Conservation (phyloP, 176 grass and related monocot species). For the Carex cristatella region DNA sequence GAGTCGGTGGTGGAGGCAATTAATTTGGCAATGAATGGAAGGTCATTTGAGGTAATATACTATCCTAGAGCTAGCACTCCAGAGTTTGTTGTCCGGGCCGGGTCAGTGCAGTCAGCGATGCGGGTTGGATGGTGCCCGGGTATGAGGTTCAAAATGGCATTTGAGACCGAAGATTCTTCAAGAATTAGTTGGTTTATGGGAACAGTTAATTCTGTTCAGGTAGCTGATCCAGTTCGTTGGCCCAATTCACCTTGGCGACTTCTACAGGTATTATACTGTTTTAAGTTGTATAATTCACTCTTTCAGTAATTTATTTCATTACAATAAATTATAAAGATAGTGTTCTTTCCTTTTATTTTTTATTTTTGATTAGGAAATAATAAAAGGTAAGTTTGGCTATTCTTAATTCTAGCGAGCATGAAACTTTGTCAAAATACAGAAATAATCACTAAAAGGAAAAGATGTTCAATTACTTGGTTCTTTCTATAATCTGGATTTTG, state of each 20-base stretch:
- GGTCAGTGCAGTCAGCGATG: conserved; percentile 42
- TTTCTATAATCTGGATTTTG: background rate
- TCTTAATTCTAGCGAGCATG: background rate
- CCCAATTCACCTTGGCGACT: conserved; percentile 70
- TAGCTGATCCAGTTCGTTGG: conserved; percentile 54
- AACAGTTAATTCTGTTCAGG: conserved; percentile 45
- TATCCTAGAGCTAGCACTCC: conserved; percentile 71
- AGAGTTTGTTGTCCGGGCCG: conserved; percentile 54
- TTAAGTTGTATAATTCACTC: background rate
- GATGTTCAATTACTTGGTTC: background rate
- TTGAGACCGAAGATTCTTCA: conserved; percentile 90
- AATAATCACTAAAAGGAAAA: background rate
- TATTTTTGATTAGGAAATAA: background rate
- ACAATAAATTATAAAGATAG: background rate
- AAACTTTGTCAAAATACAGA: background rate
- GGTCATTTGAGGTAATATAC: conserved; percentile 69
- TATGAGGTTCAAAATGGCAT: conserved; percentile 94
- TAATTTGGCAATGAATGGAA: conserved; percentile 42
- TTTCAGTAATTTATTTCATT: background rate
- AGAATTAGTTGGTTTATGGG: conserved; percentile 99
- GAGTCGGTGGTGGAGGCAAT: conserved; percentile 57
- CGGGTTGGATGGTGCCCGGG: conserved; percentile 54
- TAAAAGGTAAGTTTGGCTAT: background rate
- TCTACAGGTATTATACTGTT: conserved; percentile 53
- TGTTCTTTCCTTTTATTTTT: background rate